A percentile compares a stretch with the other conserved stretches of the same genome.
phyloP scores from a whole-genome alignment of 1,284 basidiomycete genomes.

The Heterobasidion annosum region DNA sequence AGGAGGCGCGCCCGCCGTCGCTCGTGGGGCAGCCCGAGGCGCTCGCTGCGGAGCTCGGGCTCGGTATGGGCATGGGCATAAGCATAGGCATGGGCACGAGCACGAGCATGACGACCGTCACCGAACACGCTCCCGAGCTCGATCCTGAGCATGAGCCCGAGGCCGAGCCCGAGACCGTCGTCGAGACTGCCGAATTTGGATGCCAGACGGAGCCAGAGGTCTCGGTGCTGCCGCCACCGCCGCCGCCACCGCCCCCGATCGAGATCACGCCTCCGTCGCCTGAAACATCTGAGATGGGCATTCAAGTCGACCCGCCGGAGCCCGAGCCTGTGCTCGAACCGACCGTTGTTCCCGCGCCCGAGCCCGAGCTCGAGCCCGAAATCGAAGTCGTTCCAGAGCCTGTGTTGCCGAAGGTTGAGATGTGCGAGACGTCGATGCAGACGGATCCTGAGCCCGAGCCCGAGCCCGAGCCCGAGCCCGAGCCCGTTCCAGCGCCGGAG shows the following conservation, averaged over 20 bases:
- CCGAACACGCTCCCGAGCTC: slow-evolving; percentile 8
- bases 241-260: slow-evolving; percentile 16
- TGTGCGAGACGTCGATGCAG: neutral
- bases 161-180: slow-evolving; percentile 16
- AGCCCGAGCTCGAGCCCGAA: slow-evolving; percentile 11
- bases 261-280: slow-evolving; percentile 17
- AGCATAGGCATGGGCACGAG: slow-evolving; percentile 21
- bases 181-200: slow-evolving; percentile 51
- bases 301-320: slow-evolving; percentile 28
- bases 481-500: slow-evolving; percentile 2
- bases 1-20: slow-evolving; percentile 57
- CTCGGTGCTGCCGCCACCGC: slow-evolving; percentile 8
- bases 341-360: neutral
- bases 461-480: slow-evolving; percentile 6
- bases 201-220: slow-evolving; percentile 40
- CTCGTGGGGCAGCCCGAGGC: slow-evolving; percentile 62
- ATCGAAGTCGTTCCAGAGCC: slow-evolving; percentile 26
- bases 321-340: slow-evolving; percentile 27
- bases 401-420: slow-evolving; percentile 1
- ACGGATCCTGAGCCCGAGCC: slow-evolving; percentile 8
- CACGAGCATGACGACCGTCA: slow-evolving; percentile 25
- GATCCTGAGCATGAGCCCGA: too few species aligned
- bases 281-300: slow-evolving; percentile 25
- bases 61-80: too few species aligned
- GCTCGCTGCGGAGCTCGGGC: slow-evolving; percentile 55